Conservation (phyloP, 805 yeast genomes). For the Metschnikowia borealis region DNA sequence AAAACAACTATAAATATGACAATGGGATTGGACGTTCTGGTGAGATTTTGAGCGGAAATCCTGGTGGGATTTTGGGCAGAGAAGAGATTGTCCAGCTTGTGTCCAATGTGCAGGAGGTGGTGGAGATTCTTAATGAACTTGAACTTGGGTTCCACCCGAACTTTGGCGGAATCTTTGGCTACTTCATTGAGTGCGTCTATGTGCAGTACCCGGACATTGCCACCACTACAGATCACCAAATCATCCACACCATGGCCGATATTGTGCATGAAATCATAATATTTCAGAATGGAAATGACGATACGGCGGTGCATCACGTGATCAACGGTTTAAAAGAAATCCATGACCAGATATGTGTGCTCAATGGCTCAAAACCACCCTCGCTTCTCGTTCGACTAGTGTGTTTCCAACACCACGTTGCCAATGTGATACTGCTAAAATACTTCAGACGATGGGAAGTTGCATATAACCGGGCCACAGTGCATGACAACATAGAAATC, state of each 20-base stretch:
- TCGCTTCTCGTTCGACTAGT: neutral
- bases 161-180: slow-evolving; percentile 22
- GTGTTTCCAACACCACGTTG: neutral
- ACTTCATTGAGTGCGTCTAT: slow-evolving; percentile 22
- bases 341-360: neutral
- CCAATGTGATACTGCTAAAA: neutral
- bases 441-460: neutral
- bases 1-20: too few species aligned
- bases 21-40: too few species aligned
- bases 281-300: slow-evolving; percentile 24
- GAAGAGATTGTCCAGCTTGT: slow-evolving; percentile 4
- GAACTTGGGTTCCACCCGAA: slow-evolving; percentile 20
- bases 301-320: neutral
- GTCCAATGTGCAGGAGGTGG: slow-evolving; percentile 13
- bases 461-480: neutral
- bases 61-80: neutral
- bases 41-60: too few species aligned
- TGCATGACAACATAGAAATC: neutral
- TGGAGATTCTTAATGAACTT: slow-evolving; percentile 27
- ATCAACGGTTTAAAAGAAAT: neutral
- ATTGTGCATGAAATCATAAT: slow-evolving; percentile 25
- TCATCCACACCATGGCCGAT: slow-evolving; percentile 18
- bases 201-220: slow-evolving; percentile 20
- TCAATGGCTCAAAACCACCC: neutral
- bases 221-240: slow-evolving; percentile 19